These are phyloP conservation scores for Candida dajiaensis DNA, from an alignment of 805 yeast species.

Conservation along the genomic window DNA sequence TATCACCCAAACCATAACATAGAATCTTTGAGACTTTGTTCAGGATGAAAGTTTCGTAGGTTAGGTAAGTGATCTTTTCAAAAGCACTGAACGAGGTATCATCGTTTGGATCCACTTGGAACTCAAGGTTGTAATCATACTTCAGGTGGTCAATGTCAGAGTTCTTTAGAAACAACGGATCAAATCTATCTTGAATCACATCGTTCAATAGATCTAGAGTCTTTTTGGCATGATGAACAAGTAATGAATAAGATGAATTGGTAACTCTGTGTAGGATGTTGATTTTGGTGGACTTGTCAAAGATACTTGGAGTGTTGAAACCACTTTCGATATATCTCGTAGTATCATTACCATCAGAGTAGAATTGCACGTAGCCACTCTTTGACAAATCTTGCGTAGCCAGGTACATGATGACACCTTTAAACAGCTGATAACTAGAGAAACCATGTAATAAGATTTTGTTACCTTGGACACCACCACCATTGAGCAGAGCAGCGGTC, in stretches of 20 bases:
- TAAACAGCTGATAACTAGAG: constrained; percentile 89
- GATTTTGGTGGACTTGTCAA: constrained; percentile 69
- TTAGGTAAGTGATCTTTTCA: constrained; percentile 66
- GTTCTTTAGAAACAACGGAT: constrained; percentile 63
- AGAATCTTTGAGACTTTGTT: constrained; percentile 57
- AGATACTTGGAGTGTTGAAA: constrained; percentile 67
- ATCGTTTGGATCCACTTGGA: constrained; percentile 40
- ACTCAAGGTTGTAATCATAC: constrained; percentile 51
- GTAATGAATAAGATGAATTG: constrained; percentile 51
- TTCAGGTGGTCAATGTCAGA: constrained; percentile 48
- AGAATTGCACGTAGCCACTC: constrained; percentile 62
- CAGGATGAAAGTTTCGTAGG: constrained; percentile 59
- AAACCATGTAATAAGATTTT: constrained; percentile 79
- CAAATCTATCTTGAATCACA: constrained; percentile 78
- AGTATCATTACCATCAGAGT: constrained; percentile 35
- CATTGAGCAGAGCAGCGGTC: constrained; percentile 75
- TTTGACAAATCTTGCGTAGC: constrained; percentile 70
- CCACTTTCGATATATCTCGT: constrained; percentile 47
- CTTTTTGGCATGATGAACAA: constrained; percentile 61
- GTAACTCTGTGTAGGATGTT: constrained; percentile 82
- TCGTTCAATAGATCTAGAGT: constrained; percentile 70
- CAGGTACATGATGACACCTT: constrained; percentile 75
- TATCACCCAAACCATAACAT: constrained; percentile 49
- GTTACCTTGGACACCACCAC: constrained; percentile 74
- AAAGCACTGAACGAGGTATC: constrained; percentile 53